Evolutionary conservation across 495 filamentous ascomycete genomes (phyloP), one percentile per base, ranked within the genome.

Genomic region (Neurospora terricola): DNA sequence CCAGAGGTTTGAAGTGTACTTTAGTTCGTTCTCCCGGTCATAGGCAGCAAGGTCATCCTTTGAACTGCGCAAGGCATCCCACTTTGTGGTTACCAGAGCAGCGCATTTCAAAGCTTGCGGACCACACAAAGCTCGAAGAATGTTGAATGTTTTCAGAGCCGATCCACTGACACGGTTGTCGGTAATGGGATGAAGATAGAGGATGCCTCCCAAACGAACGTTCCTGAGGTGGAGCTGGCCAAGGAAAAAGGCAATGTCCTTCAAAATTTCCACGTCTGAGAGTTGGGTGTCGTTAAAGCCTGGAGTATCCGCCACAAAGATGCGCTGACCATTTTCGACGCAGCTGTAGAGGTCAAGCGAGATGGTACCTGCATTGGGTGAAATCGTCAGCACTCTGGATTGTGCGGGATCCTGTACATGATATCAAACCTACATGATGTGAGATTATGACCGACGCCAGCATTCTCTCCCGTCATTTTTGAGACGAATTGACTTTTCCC

Each of bases 281-380:
- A 73, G 69, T 23, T 71, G 71, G 0, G 83, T 85, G 73, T 87
- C 84, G 68, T 83, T 79, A 69, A 87, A 86, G 9, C 85, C 84
- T 7, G 85, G 83, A 3, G 83, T 85, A 75, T 87, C 85, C 37
- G 84, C 70, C 2, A 82, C 73, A 59, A 70, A 73, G 38, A 81
- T 77, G 2, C 66, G 71, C 18, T 71, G 73, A n/a, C 74, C 78
- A 39, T 78, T 40, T 39, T 75, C 66, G n/a, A 48, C 21, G 72
- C 69, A 75, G 38, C 48, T 59, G n/a, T 48, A 62, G 1, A 45
- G 18, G 12, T 70, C 69, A 10, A 69, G 27, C 23, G 71, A 70
- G 39, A 48, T 14, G 18, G 74, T 71, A 9, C 40, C 72, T 73
- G 27, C 7, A 9, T 30, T 23, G 1, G 1, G 38, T 10, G 43